These are phyloP conservation scores for Eucalyptus shirleyi DNA, from an alignment of 345 rosid genomes.

Conservation along the genomic window DNA sequence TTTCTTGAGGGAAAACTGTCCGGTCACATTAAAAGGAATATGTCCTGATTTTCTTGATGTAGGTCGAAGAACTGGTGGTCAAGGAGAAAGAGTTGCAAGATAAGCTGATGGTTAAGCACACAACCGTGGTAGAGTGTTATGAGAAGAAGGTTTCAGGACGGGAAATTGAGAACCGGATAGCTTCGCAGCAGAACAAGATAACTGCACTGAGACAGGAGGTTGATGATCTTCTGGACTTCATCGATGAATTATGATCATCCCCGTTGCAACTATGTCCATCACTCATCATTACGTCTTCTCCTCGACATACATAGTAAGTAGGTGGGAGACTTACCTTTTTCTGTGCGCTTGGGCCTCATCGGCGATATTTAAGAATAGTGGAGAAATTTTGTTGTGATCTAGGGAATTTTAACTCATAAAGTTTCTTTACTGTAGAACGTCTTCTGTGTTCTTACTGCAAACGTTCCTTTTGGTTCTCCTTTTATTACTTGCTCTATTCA, in stretches of 20 bases:
- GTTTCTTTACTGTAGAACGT: not conserved
- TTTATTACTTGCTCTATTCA: not conserved
- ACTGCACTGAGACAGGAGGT: conserved; percentile 68
- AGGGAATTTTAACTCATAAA: not conserved
- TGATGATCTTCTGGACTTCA: conserved; percentile 68
- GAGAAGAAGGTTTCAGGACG: conserved; percentile 59
- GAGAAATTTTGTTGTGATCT: not conserved
- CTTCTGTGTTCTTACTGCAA: not conserved
- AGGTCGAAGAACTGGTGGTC: conserved; percentile 78
- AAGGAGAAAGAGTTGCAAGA: conserved; percentile 90
- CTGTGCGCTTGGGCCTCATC: not conserved
- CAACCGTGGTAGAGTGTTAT: conserved; percentile 57
- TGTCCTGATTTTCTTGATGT: not conserved
- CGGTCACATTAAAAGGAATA: not conserved
- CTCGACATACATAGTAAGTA: not conserved
- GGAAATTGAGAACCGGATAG: conserved; percentile 70
- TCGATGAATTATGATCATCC: conserved; percentile 47
- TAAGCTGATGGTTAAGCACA: conserved; percentile 44
- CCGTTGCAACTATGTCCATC: not conserved
- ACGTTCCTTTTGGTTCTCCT: not conserved
- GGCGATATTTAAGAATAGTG: not conserved
- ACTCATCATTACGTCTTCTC: not conserved
- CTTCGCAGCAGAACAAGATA: conserved; percentile 59
- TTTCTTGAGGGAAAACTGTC: not conserved
- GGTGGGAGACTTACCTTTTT: not conserved